These are phyloP conservation scores for Mrakia frigida DNA, from an alignment of 768 basidiomycete genomes.

Conservation along the genomic window DNA sequence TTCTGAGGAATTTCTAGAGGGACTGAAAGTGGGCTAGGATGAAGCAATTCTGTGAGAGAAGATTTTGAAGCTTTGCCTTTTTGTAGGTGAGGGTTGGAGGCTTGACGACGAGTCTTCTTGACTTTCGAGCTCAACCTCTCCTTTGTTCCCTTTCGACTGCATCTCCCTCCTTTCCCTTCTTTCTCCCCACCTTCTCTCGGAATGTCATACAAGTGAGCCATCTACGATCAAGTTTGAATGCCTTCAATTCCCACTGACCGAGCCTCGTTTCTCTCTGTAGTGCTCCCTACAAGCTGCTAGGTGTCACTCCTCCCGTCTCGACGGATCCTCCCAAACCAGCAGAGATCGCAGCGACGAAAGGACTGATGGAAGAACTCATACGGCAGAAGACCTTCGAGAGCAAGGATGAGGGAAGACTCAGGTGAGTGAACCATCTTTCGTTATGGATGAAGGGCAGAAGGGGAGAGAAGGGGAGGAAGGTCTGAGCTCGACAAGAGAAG, in stretches of 20 bases:
- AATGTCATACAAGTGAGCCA: slow-evolving; percentile 9
- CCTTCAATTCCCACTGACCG: too few relatives aligned
- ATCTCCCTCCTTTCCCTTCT: not conserved
- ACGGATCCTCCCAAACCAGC: slow-evolving; percentile 41
- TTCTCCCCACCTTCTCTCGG: not conserved
- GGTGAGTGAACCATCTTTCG: slow-evolving; percentile 56
- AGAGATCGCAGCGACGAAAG: slow-evolving; percentile 41
- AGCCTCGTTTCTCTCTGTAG: not conserved
- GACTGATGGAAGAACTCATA: slow-evolving; percentile 82
- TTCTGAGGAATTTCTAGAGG: not conserved
- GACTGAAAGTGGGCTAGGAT: not conserved
- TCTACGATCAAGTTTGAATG: not conserved
- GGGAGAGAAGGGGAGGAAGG: slow-evolving; percentile 1
- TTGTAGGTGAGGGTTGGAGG: not conserved
- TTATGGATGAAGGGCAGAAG: not conserved
- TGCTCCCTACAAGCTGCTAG: slow-evolving; percentile 29
- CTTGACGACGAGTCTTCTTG: not conserved
- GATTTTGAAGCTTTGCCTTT: not conserved
- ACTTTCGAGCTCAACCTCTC: too few relatives aligned
- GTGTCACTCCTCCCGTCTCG: slow-evolving; percentile 43
- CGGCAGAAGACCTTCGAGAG: slow-evolving; percentile 82
- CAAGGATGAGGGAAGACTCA: slow-evolving; percentile 76
- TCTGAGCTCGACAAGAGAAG: not conserved
- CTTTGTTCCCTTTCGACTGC: too few relatives aligned
- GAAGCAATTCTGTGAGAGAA: not conserved